These are phyloP conservation scores for Fonsecaea pugnacius DNA, from an alignment of 2,329 filamentous ascomycete species.

Conservation along the genomic window DNA sequence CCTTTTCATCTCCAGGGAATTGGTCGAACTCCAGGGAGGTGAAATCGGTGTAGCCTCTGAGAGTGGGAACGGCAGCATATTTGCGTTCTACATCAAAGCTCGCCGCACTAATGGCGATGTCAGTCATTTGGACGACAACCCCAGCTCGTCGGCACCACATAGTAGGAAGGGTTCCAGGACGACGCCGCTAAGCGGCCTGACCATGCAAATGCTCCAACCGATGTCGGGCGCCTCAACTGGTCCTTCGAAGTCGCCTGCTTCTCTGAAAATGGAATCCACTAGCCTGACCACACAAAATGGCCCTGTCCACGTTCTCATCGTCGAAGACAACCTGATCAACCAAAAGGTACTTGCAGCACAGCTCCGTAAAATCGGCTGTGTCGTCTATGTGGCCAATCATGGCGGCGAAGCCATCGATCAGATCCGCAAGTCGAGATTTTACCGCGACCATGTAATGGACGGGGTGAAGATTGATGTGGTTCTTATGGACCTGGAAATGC, in stretches of 20 bases:
- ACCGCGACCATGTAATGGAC: conserved; percentile 28
- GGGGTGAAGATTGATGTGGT: conserved; percentile 61
- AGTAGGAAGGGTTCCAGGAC: conserved; percentile 26
- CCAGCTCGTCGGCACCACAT: neutral
- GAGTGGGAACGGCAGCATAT: conserved; percentile 60
- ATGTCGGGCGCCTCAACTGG: neutral
- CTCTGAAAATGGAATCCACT: neutral
- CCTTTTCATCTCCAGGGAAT: conserved; percentile 75
- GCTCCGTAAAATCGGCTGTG: conserved; percentile 44
- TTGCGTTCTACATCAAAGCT: conserved; percentile 63
- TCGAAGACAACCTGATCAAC: conserved; percentile 53
- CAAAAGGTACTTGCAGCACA: conserved; percentile 46
- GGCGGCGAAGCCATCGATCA: conserved; percentile 51
- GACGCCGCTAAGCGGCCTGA: conserved; percentile 14
- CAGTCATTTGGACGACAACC: conserved; percentile 19
- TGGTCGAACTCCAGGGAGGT: conserved; percentile 81
- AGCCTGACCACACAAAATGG: neutral
- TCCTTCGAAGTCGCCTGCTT: neutral
- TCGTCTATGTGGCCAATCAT: conserved; percentile 45
- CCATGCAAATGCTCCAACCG: conserved; percentile 6
- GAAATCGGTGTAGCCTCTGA: conserved; percentile 72
- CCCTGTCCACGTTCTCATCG: conserved; percentile 43
- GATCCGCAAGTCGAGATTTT: conserved; percentile 77
- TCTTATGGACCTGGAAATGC: conserved; percentile 83
- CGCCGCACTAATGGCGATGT: conserved; percentile 30